Evolutionary conservation across 1,139 yeast species (phyloP), one percentile per base, ranked within the genome.

Genomic region (Yamadazyma diospyri): DNA sequence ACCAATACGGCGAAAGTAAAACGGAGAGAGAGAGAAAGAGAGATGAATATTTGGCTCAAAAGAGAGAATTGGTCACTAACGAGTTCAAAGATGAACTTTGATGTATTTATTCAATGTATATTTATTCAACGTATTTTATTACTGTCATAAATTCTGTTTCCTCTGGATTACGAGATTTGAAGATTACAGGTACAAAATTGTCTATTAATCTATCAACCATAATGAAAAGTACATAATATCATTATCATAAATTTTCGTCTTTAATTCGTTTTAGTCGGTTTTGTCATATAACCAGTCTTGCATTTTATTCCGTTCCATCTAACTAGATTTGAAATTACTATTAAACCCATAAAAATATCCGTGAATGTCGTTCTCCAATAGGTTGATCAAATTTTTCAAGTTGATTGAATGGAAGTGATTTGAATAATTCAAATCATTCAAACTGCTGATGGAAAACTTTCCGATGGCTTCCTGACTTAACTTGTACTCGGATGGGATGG

Each of bases 281-380:
- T 13, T 9, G 16, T 23, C 27, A 24, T 24, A n/a, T 15, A n/a
- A 9, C 14, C 6, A 24, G 6, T 21, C 11, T 21, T n/a, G 16
- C 20, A 16, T 26, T 26, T n/a, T 26, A 10, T 17, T n/a, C 18
- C 13, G 12, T 16, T 16, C 9, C 11, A 26, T 26, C 22, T 24
- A 11, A 13, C 16, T 6, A 6, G n/a, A n/a, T 24, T 13, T 24
- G 16, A 4, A 24, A 12, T 25, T 47, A 24, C 48, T 47, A 41
- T 58, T 59, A 42, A 68, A 69, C 6, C 74, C 75, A 43, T 68
- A 69, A 43, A 69, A 69, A 30, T 58, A 50, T 1, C 73, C 73
- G 20, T 56, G 45, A 9, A 64, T 48, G 33, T 68, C 73, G 23
- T 50, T 47, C 10, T 49, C 43, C 36, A 69, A 50, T 36, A 59